Conservation (phyloP, 257 asterid species). For the Przewalskia tangutica region DNA sequence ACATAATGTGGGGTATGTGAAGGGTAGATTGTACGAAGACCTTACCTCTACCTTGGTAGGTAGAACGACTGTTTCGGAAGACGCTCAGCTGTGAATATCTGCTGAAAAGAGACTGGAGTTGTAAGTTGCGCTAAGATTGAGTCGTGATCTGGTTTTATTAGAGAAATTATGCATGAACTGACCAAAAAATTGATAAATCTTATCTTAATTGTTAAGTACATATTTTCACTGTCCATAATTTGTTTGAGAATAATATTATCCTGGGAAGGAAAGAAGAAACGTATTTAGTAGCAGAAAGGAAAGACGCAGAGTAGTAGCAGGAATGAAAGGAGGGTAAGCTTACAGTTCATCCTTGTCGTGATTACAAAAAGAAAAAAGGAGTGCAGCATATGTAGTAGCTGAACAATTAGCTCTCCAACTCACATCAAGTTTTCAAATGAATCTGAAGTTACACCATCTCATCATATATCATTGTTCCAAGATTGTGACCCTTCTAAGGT, state of each 20-base stretch:
- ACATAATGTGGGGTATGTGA: too few relatives aligned
- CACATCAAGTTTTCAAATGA: not conserved
- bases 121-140: not conserved
- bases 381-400: not conserved
- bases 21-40: too few relatives aligned
- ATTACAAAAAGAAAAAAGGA: not conserved
- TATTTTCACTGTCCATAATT: not conserved
- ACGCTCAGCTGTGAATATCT: not conserved
- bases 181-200: not conserved
- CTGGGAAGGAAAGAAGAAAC: too few relatives aligned
- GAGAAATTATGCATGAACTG: not conserved
- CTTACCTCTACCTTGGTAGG: too few relatives aligned
- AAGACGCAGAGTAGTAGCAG: too few relatives aligned
- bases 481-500: not conserved
- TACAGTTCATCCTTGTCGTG: not conserved
- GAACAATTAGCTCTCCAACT: not conserved
- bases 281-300: too few relatives aligned
- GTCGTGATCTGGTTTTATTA: not conserved
- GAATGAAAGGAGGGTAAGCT: not conserved
- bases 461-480: not conserved
- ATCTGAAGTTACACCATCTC: not conserved
- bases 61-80: too few relatives aligned
- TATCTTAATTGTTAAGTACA: not conserved
- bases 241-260: not conserved
- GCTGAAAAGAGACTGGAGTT: not conserved